Evolutionary conservation across 2,329 filamentous ascomycete genomes (phyloP), one percentile per base, ranked within the genome.

Genomic region (Trichoderma harzianum): DNA sequence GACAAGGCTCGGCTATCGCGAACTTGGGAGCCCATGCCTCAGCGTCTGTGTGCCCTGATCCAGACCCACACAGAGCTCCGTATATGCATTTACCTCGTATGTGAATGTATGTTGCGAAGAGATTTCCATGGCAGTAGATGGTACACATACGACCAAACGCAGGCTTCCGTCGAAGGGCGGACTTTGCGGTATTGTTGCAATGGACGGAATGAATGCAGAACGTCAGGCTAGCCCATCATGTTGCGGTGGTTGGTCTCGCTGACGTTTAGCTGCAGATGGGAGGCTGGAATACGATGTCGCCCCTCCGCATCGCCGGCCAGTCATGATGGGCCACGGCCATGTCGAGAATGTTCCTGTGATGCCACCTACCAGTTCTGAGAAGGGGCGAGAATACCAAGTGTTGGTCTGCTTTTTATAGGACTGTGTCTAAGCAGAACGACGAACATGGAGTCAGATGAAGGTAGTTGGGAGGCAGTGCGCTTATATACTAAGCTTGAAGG

Each of bases 261-360:
- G 57, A 69, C 28, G 30, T 51, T 30, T 61, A 47, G 65, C 65
- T 68, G 55, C 65, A 68, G 66, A 43, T 12, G 63, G n/a, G 16
- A 18, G 28, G 28, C 47, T 51, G 30, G 63, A 67, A 67, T 69
- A 69, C 67, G 67, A 69, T 61, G 21, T 16, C n/a, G 30, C 21
- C 51, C 30, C 51, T 66, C 47, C 43, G 55, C 34, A 32, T 60
- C 55, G 39, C 55, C 32, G 55, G 26, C 65, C 67, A 62, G 55
- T 58, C 55, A 36, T 51, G 28, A 26, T 43, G 21, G 21, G 53
- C 21, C 6, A 32, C 18, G 21, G 53, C 16, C 64, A 57, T 58
- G 32, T 67, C 51, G 18, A n/a, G 26, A n/a, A 36, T 61, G 55
- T 34, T 34, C 55, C 55, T n/a, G 53, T 69, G 66, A 68, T 43